Base-by-base conservation (phyloP, 1,284 basidiomycete genomes). In the Hymenochaete sp. region DNA sequence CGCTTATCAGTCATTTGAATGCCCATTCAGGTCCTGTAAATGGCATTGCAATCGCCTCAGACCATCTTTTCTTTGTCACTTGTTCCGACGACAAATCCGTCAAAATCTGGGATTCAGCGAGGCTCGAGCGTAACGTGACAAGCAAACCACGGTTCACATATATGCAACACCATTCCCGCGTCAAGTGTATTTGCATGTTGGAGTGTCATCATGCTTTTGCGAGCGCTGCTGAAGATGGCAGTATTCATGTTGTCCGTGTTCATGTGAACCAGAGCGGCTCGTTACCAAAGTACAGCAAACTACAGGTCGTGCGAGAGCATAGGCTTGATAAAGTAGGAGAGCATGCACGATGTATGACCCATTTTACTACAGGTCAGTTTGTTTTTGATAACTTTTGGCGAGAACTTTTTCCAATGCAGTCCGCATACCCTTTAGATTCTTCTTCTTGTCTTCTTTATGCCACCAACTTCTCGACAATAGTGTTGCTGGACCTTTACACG, bases 51-150 rank as follows among this genome's bases (percentile, higher is more conserved):
- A 87, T 95, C 8, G 85, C 95, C 1, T 91, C 93, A 0, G 96
- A 98, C 59, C 91, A 96, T 53, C 67, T 82, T 53, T 99, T 97
- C 70, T 98, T 98, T 56, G 83, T 91, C 1, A 87, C 93, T 0
- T 77, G 82, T 0, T 93, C 91, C 1, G 80, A 87, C 52, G 92
- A 96, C 58, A 81, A 82, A 53, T 83, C 80, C 0, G 75, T 93
- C 51, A 85, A 88, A 58, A 71, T 90, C 4, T 91, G 87, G 88
- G 88, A 91, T 57, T 77, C 83, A 0, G 77, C 82, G 4, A 71
- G 84, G 7, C 63, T 91, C 28, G 88, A 90, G 56, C 74, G 86
- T 51, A 89, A 84, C 55, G 83, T 85, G 11, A 84, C 81, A 10
- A 80, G 79, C 60, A 83, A 83, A 58, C 79, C 85, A 2, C 65